Percentiles rank a stretch among this genome's conserved stretches.
These are phyloP conservation scores for Adiantum capillusveneris DNA, from an alignment of 75 land plant genomes.

Conservation along the genomic window DNA sequence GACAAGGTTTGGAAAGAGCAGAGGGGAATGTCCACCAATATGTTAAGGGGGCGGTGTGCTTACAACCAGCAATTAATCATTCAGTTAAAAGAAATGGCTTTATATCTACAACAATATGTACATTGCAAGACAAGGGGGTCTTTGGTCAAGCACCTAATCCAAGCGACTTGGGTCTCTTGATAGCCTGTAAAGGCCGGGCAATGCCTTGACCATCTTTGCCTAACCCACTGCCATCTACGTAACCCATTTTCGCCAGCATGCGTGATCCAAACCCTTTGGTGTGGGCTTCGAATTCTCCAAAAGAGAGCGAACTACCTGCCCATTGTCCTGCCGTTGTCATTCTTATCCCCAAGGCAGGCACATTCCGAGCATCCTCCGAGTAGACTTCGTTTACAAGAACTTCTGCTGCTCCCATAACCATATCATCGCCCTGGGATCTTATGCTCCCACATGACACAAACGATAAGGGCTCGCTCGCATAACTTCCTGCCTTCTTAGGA, in stretches of 20 bases:
- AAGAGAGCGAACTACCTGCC: background rate
- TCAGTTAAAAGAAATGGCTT: too few species aligned
- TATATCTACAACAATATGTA: conserved; percentile 1
- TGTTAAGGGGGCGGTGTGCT: too few species aligned
- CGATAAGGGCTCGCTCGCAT: conserved; percentile 66
- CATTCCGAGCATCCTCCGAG: background rate
- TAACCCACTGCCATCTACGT: conserved; percentile 71
- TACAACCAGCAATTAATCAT: too few species aligned
- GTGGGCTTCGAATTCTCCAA: conserved; percentile 77
- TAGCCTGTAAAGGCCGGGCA: conserved; percentile 53
- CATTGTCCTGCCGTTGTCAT: background rate
- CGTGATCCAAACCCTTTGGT: conserved; percentile 93
- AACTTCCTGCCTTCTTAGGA: conserved; percentile 14
- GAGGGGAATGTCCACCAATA: too few species aligned
- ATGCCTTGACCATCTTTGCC: conserved; percentile 86
- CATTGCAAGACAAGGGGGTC: background rate
- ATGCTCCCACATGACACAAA: conserved; percentile 77
- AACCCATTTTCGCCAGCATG: conserved; percentile 93
- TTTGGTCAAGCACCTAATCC: conserved; percentile 65
- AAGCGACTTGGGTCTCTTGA: conserved; percentile 55
- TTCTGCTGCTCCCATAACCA: background rate
- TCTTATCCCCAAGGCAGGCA: background rate
- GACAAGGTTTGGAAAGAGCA: too few species aligned
- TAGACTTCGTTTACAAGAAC: background rate
- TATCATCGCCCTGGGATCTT: conserved; percentile 31